Evolutionary conservation across 805 yeast species (phyloP).

Genomic region (Metschnikowia reukaufii): DNA sequence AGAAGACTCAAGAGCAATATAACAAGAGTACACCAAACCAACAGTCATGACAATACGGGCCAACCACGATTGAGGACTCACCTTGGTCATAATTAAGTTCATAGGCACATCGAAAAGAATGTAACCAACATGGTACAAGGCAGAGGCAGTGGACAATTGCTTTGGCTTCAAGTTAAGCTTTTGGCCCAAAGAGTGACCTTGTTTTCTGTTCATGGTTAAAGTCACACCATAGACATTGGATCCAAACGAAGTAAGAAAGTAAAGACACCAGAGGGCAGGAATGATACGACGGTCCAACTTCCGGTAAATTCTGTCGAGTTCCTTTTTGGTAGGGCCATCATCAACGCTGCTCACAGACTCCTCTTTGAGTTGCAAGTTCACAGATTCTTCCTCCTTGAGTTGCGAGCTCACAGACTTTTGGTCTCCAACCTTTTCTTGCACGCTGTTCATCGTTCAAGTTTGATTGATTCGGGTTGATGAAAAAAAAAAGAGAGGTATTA

Average conservation of each 20-base stretch:
- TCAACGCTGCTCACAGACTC: conserved; percentile 9
- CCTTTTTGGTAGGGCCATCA: conserved; percentile 10
- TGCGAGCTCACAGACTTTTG: conserved; percentile 7
- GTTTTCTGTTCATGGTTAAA: conserved; percentile 69
- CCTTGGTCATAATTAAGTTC: conserved; percentile 80
- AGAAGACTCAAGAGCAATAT: conserved; percentile 55
- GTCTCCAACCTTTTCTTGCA: conserved; percentile 4
- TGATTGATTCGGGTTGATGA: not conserved
- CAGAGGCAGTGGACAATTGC: conserved; percentile 71
- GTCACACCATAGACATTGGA: conserved; percentile 75
- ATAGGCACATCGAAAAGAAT: conserved; percentile 85
- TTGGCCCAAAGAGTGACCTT: conserved; percentile 60
- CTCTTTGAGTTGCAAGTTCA: conserved; percentile 10
- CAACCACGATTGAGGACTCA: conserved; percentile 85
- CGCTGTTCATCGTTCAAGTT: conserved; percentile 2
- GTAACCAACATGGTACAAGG: conserved; percentile 79
- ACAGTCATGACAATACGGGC: conserved; percentile 74
- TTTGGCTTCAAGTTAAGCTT: conserved; percentile 52
- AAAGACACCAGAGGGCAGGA: conserved; percentile 79
- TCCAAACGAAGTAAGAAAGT: conserved; percentile 79
- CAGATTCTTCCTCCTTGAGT: conserved; percentile 9
- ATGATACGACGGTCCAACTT: conserved; percentile 69
- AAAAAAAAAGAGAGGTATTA: not conserved
- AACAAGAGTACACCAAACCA: conserved; percentile 76
- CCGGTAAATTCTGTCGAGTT: conserved; percentile 55